Percentiles rank a stretch among this genome's conserved stretches.
Conservation (phyloP, 139 green algal species). For the Micromonas commoda region DNA sequence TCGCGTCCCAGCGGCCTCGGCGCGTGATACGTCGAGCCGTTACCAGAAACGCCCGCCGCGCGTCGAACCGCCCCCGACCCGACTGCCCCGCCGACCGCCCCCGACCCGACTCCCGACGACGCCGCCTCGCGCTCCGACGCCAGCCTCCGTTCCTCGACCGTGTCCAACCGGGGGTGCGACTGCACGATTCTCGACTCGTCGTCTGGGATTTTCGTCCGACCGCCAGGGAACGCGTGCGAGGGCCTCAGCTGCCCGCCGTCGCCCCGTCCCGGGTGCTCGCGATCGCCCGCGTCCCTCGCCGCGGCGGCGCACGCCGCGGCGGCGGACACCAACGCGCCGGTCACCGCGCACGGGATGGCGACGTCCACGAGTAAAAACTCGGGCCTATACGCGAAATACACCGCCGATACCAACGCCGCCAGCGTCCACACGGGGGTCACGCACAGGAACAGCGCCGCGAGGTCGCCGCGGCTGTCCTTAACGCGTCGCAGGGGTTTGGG, state of each 20-base stretch:
- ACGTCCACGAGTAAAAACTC: background rate
- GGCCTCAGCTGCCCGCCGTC: background rate
- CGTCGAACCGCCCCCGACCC: no score
- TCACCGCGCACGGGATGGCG: background rate
- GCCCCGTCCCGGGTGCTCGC: no score
- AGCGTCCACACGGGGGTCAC: background rate
- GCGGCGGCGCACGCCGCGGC: background rate
- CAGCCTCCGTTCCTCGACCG: no score
- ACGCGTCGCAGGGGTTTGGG: no score
- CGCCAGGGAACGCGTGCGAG: conserved; percentile 1
- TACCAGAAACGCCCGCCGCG: no score
- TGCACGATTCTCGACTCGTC: background rate
- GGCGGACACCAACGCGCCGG: background rate
- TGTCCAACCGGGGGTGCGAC: background rate
- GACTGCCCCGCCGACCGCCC: no score
- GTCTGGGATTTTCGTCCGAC: background rate
- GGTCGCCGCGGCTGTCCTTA: no score
- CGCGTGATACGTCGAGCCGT: no score
- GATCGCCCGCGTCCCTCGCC: background rate
- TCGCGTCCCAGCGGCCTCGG: no score
- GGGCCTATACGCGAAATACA: background rate
- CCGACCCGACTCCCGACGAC: no score
- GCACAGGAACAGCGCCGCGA: background rate
- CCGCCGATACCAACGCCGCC: background rate
- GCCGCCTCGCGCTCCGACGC: no score